Percentiles rank a stretch among this genome's conserved stretches.
phyloP scores from a whole-genome alignment of 306 rosid genomes.

The Cucurbita ficifolia region DNA sequence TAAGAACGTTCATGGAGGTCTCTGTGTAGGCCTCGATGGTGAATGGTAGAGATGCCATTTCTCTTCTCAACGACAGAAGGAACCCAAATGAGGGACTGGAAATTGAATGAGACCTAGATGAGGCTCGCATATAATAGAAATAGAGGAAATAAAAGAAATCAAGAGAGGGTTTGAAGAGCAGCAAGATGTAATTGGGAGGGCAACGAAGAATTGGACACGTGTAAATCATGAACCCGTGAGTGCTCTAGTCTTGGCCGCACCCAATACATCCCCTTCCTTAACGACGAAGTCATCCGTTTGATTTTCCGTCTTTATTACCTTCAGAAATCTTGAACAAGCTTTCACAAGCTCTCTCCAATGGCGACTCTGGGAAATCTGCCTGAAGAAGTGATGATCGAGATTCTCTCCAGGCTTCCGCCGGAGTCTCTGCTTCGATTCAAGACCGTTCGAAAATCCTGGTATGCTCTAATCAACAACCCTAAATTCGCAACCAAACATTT shows the following conservation, averaged over 20 bases:
- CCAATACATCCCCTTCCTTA: too few relatives aligned
- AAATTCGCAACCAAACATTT: not conserved
- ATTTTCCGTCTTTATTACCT: not conserved
- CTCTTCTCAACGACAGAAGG: not conserved
- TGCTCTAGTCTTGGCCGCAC: too few relatives aligned
- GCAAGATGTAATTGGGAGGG: not conserved
- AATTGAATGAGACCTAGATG: constrained; percentile 10
- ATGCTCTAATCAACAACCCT: not conserved
- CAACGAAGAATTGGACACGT: not conserved
- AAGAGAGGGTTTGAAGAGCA: not conserved
- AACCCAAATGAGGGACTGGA: not conserved
- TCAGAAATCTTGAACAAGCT: not conserved
- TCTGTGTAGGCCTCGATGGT: constrained; percentile 26
- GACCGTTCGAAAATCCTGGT: not conserved
- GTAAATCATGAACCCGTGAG: too few relatives aligned
- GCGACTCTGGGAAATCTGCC: not conserved
- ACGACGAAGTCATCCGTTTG: not conserved
- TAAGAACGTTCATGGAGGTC: constrained; percentile 23
- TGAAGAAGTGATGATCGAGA: not conserved
- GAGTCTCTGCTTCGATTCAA: not conserved
- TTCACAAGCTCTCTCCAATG: not conserved
- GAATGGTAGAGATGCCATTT: constrained; percentile 45
- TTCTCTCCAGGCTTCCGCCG: not conserved
- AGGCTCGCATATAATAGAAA: not conserved
- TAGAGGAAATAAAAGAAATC: not conserved